Evolutionary conservation across 495 filamentous ascomycete genomes (phyloP), one percentile per base, ranked within the genome.

Genomic region (Chaetomium fimeti): DNA sequence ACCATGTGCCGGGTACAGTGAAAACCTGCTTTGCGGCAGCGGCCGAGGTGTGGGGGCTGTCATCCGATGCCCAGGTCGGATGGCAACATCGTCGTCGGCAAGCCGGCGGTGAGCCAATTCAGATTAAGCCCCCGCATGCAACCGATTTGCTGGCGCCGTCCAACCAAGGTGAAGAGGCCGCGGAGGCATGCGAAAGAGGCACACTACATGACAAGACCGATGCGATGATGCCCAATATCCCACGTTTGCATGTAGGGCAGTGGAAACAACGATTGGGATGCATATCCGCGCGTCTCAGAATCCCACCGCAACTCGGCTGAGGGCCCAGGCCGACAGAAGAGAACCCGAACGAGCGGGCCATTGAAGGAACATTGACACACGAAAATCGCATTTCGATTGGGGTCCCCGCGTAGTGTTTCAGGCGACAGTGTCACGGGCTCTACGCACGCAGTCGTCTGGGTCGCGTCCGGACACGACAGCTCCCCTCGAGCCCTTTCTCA

Each of bases 141-240:
- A 29, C 49, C 49, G 57, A 59, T 55, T 60, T 57, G 63, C 51
- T 65, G 63, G 63, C 63, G 28, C 63, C 57, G 43, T 28, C 32
- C 63, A 60, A 11, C 29, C 38, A 62, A 59, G 60, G 55, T 66
- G 60, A 55, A 47, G 43, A 66, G 55, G 7, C 20, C 40, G n/a
- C n/a, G 18, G 45, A 25, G 24, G 24, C 42, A 28, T 42, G 24
- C 24, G 28, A 32, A 45, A 47, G 42, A 29, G 1, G 1, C n/a
- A 55, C 38, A 9, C 59, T 42, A 66, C 42, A 24, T 32, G 22
- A n/a, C 59, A 45, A 63, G 28, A 24, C 15, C 45, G 12, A 66
- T 66, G 64, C 64, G 64, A 62, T 66, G 64, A 54, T 66, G 64
- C 64, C 64, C 60, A 62, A 66, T 48, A 57, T 53, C 32, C 24